phyloP scores from a whole-genome alignment of 208 protist species.

The Acanthamoeba comandoni region DNA sequence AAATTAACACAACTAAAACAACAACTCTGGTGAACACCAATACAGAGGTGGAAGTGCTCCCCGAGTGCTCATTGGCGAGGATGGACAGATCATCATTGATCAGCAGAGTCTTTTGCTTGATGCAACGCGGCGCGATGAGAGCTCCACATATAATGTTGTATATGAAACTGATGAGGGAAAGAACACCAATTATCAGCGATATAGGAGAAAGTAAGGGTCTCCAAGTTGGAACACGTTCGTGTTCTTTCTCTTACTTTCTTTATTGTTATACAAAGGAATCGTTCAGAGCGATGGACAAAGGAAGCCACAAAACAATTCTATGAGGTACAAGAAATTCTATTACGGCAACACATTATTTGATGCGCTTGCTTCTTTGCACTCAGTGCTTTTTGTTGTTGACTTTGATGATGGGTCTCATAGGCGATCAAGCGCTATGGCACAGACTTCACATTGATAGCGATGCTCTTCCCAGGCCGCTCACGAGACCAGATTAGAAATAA shows the following conservation, averaged over 20 bases:
- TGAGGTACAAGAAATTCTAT: constrained; percentile 31
- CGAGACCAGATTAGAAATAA: constrained; percentile 75
- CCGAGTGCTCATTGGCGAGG: constrained; percentile 38
- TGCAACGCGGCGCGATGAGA: neutral
- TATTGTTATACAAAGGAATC: neutral
- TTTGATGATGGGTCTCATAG: constrained; percentile 6
- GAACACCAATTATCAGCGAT: constrained; percentile 66
- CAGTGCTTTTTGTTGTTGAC: constrained; percentile 24
- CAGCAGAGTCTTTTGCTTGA: constrained; percentile 64
- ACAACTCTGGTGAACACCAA: too few relatives aligned
- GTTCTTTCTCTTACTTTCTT: too few relatives aligned
- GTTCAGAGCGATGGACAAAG: constrained; percentile 35
- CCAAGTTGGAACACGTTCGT: too few relatives aligned
- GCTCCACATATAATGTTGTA: neutral
- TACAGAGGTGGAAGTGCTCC: neutral
- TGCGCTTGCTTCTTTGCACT: neutral
- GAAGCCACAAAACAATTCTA: constrained; percentile 73
- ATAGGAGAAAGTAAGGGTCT: constrained; percentile 46
- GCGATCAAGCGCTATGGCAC: constrained; percentile 68
- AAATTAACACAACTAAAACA: too few relatives aligned
- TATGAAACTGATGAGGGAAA: constrained; percentile 14
- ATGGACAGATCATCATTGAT: constrained; percentile 34
- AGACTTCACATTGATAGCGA: constrained; percentile 72
- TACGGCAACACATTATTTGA: neutral
- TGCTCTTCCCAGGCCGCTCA: constrained; percentile 55